Evolutionary conservation across 2,329 filamentous ascomycete genomes (phyloP), one percentile per base, ranked within the genome.

Genomic region (Neurospora crassa): DNA sequence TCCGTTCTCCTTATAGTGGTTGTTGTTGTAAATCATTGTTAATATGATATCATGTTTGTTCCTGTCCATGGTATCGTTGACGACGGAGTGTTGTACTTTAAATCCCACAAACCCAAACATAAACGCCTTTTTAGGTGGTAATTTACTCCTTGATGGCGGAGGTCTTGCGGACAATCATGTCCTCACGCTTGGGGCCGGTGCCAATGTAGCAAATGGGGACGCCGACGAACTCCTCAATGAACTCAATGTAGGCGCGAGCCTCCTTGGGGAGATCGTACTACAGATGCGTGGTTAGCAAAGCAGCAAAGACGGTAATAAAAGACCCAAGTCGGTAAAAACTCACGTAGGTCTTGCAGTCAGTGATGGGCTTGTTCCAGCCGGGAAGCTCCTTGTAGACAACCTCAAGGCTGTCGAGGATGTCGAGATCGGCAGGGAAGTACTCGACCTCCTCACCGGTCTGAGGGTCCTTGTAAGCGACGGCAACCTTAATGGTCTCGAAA

Each of bases 401-500:
- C 77, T 91, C 86, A 70, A 88, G 84, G 69, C 83, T 82, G 40
- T 86, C 85, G 18, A 93, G 83, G 43, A 85, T 79, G 59, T 84
- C 81, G 18, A 89, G 84, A 76, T 91, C 87, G 8, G 90, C 89
- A 5, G 86, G 91, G 84, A 91, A 93, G 14, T 85, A 88, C 20
- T 86, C 83, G 12, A 91, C 80, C 70, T 82, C 81, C 77, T 86
- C 78, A 63, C 81, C 81, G 0, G 81, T 82, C 40, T 79, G 77
- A 53, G 81, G 78, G 70, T 83, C 79, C 76, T 84, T 85, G 82
- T 97, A 97, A 2, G 88, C 89, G 16, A 91, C 87, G 20, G 91
- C 91, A 69, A 92, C 84, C 80, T 94, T 92, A 81, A 96, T 87
- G 77, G 89, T 90, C 11, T 87, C 84, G 79, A 97, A 93, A 41